Base-by-base conservation (phyloP, 164 flowering plant genomes). In the Berberis vulgaris region DNA sequence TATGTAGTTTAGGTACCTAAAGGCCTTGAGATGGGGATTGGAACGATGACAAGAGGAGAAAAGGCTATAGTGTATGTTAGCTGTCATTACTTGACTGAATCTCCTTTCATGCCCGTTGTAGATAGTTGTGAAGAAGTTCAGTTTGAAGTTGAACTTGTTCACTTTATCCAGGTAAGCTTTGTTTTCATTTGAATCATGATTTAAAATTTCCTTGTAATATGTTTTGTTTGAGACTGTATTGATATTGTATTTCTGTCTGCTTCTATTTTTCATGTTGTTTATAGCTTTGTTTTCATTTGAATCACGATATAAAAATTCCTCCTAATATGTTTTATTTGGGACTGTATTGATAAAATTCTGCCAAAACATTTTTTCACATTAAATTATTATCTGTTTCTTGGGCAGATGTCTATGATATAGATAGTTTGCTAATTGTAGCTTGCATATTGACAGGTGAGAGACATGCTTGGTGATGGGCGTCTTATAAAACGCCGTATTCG, bases 391-490 rank as follows among this genome's bases (percentile, higher is more conserved):
- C 39, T 26, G 26, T 26, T 26, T 26, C 26, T 26, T 26, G 26
- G 26, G 26, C 26, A 26, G 26, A 12, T 40, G 45, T 49, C n/a
- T 49, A 3, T 49, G 53, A 44, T 57, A 53, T 57, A 4, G 43
- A 44, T 10, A 52, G 10, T 47, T 52, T 7, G 45, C 45, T 68
- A 45, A 26, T 26, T 26, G 26, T 26, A 26, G 26, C 26, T 26
- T 26, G 26, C 26, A 44, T 45, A 12, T 59, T 70, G 60, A 13
- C 76, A 88, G 98, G 97, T 94, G 57, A 78, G 97, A 38, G 99
- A 94, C 72, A 84, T 94, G 84, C 90, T 94, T 74, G 97, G 99
- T 67, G 97, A 94, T 82, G 99, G 99, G 26, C 96, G 97, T 57
- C 84, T 94, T 56, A 91, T 94, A 64, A 94, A 94, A 71, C 91